Evolutionary conservation across 139 green algal species (phyloP), one percentile per base, ranked within the genome.

Genomic region (Chlorella vulgaris): DNA sequence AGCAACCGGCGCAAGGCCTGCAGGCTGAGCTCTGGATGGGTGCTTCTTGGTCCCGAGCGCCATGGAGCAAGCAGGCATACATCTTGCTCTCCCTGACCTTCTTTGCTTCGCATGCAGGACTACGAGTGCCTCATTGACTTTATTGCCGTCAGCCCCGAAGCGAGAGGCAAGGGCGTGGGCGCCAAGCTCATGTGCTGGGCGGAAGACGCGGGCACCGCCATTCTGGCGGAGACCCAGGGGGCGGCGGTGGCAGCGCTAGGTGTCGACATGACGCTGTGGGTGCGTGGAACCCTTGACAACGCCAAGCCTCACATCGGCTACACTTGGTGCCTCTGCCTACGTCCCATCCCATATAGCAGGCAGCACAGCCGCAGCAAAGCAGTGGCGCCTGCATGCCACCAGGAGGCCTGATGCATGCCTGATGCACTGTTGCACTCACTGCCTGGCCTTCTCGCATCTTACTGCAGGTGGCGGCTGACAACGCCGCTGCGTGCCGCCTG

Each of bases 91-190:
- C 47, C 47, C 47, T 58, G 10, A 10, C 47, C 24, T 38, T 24
- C 28, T 28, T 28, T 10, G 40, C 51, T 15, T n/a, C 35, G 1
- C 24, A n/a, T 76, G 36, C 78, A 83, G 78, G 60, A 73, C 28
- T 51, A 86, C 60, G 82, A 86, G 74, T 86, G 82, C 78, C 58
- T 86, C 31, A 67, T 86, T 3, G 82, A 86, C 65, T 86, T 83
- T 51, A 76, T 86, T 13, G 82, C 82, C 19, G 82, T 86, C 21
- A 74, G 38, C 65, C 73, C 74, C 2, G 75, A 79, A 13, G 63
- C 82, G 22, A 63, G 82, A 22, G 82, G 82, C 42, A 62, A 84
- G 50, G 82, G 82, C 74, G 82, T 86, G 47, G 82, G 82, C 29
- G 38, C 70, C 24, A 28, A 35, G 51, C 82, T 86, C 2, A 80